These are phyloP conservation scores for Quercus agrifolia DNA, from an alignment of 306 rosid genomes.

Conservation along the genomic window DNA sequence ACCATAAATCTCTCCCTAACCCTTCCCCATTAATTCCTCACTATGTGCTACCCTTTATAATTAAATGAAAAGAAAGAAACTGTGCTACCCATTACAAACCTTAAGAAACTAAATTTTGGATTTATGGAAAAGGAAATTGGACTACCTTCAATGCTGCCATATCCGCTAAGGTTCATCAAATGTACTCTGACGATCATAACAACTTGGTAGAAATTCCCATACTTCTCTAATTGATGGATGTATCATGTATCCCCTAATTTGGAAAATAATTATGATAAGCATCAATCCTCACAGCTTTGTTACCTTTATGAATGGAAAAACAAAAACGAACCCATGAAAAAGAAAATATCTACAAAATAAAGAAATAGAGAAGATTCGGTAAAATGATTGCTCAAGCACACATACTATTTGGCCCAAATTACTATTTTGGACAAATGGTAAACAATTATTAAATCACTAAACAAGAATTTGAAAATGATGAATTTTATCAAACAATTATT, in stretches of 20 bases:
- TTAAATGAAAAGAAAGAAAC: no score
- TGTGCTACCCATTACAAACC: neutral
- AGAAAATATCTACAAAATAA: neutral
- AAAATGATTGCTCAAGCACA: neutral
- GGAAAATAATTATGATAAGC: neutral
- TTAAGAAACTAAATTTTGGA: neutral
- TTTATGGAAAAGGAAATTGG: conserved; percentile 9
- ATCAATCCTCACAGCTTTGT: neutral
- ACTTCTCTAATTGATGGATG: conserved; percentile 98
- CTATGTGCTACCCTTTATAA: neutral
- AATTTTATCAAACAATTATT: no score
- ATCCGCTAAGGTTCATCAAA: conserved; percentile 72
- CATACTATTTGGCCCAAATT: neutral
- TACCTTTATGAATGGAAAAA: neutral
- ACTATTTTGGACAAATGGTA: no score
- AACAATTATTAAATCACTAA: no score
- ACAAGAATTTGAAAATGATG: no score
- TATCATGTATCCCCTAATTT: conserved; percentile 83
- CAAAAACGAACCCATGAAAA: neutral
- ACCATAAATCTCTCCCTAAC: neutral
- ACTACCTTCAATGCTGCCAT: conserved; percentile 65
- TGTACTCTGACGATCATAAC: conserved; percentile 65
- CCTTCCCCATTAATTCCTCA: neutral
- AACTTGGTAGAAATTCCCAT: conserved; percentile 97
- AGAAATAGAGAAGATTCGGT: neutral